Evolutionary conservation across 1,284 basidiomycete genomes (phyloP).

Genomic region (Puccinia novopanici): DNA sequence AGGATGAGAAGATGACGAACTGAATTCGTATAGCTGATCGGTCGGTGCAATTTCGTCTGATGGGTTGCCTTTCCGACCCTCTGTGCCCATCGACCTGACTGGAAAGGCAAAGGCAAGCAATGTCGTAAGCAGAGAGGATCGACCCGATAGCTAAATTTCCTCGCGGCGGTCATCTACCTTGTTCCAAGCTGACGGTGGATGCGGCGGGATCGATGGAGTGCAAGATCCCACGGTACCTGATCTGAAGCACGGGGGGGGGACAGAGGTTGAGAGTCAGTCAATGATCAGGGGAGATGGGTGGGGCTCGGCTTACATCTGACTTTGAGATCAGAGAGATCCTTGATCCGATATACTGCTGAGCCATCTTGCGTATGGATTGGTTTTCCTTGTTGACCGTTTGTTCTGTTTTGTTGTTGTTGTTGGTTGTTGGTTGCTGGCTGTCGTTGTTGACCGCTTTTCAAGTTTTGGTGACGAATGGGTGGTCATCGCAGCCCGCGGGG

Average conservation of each 20-base stretch:
- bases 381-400: not conserved
- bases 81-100: slow-evolving; percentile 58
- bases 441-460: not conserved
- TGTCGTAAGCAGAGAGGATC: not conserved
- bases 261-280: no score
- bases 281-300: not conserved
- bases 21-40: slow-evolving; percentile 56
- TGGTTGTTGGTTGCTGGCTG: not conserved
- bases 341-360: slow-evolving; percentile 55
- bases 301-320: slow-evolving; percentile 53
- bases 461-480: slow-evolving; percentile 1
- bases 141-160: no score
- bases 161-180: slow-evolving; percentile 32
- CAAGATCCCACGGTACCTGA: slow-evolving; percentile 54
- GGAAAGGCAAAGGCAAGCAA: not conserved
- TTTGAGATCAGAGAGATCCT: slow-evolving; percentile 55
- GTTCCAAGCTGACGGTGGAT: slow-evolving; percentile 56
- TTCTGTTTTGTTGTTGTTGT: no score
- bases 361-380: slow-evolving; percentile 52
- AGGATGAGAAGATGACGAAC: slow-evolving; percentile 51
- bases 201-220: slow-evolving; percentile 57
- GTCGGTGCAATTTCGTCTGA: slow-evolving; percentile 55
- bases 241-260: no score
- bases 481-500: no score
- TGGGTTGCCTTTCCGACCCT: slow-evolving; percentile 56